phyloP scores from a whole-genome alignment of 2,329 filamentous ascomycete genomes.

The Sphaerulina musiva region DNA sequence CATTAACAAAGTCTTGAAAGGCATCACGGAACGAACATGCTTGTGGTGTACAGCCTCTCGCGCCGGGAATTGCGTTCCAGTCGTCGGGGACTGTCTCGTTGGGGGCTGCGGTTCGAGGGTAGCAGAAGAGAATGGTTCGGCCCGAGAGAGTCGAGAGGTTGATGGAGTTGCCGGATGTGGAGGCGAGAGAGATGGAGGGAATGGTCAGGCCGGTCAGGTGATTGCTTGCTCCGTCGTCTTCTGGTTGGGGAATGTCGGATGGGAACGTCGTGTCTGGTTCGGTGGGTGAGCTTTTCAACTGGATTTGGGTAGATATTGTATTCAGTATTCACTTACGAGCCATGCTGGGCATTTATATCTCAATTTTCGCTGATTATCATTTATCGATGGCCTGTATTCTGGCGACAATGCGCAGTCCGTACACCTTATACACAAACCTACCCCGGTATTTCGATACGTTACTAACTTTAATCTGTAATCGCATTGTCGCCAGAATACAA shows the following conservation, averaged over 20 bases:
- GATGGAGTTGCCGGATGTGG: constrained; percentile 33
- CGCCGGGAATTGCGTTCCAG: constrained; percentile 41
- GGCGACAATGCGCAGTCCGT: too few species aligned
- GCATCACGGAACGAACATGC: constrained; percentile 41
- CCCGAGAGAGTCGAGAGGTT: constrained; percentile 34
- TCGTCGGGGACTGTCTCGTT: constrained; percentile 37
- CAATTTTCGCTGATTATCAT: too few species aligned
- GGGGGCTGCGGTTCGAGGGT: constrained; percentile 38
- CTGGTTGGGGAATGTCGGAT: constrained; percentile 34
- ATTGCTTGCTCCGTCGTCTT: constrained; percentile 38
- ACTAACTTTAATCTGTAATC: too few species aligned
- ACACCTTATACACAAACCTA: too few species aligned
- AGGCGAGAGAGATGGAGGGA: constrained; percentile 32
- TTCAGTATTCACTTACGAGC: too few species aligned
- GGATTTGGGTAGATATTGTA: too few species aligned
- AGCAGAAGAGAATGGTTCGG: constrained; percentile 40
- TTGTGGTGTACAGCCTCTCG: constrained; percentile 41
- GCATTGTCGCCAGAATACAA: too few species aligned
- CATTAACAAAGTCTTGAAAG: constrained; percentile 26
- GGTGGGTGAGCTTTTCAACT: not conserved
- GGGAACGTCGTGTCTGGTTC: constrained; percentile 27
- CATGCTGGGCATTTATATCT: too few species aligned
- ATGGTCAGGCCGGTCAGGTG: constrained; percentile 29
- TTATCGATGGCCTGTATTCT: too few species aligned
- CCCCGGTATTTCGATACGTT: too few species aligned